Conservation (phyloP, 257 asterid species). For the Ehretia macrophylla region DNA sequence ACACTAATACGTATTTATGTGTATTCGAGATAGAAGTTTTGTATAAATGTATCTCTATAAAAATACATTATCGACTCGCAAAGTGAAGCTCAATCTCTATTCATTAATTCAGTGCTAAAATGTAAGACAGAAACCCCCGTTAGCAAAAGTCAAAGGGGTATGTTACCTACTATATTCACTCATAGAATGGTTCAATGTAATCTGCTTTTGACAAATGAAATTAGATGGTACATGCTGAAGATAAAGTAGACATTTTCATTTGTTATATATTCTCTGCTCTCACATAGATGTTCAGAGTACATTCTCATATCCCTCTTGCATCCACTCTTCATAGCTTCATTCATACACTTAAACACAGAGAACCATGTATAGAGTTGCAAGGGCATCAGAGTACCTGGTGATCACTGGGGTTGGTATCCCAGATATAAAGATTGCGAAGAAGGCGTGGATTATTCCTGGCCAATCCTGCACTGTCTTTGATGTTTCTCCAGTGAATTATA, state of each 20-base stretch:
- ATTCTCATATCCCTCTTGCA: neutral
- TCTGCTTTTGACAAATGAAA: too few relatives aligned
- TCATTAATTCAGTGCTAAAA: too few relatives aligned
- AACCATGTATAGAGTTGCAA: constrained; percentile 5
- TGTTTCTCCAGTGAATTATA: constrained; percentile 1
- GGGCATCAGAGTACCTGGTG: constrained; percentile 1
- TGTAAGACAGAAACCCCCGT: too few relatives aligned
- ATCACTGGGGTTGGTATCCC: constrained; percentile 1
- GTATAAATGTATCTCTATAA: too few relatives aligned
- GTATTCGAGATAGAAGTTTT: too few relatives aligned
- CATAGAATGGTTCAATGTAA: too few relatives aligned
- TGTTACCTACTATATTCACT: too few relatives aligned
- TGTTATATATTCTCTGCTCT: neutral
- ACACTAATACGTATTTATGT: too few relatives aligned
- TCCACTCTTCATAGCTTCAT: neutral
- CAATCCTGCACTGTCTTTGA: neutral
- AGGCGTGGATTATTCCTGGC: constrained; percentile 2
- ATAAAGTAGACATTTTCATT: neutral
- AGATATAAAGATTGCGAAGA: constrained; percentile 1
- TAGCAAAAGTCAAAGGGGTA: too few relatives aligned
- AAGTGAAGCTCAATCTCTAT: too few relatives aligned
- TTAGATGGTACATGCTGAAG: too few relatives aligned
- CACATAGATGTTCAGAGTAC: neutral
- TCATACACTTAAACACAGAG: neutral
- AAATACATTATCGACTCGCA: too few relatives aligned